These are phyloP conservation scores for Adansonia digitata DNA, from an alignment of 345 rosid genomes.

Conservation along the genomic window DNA sequence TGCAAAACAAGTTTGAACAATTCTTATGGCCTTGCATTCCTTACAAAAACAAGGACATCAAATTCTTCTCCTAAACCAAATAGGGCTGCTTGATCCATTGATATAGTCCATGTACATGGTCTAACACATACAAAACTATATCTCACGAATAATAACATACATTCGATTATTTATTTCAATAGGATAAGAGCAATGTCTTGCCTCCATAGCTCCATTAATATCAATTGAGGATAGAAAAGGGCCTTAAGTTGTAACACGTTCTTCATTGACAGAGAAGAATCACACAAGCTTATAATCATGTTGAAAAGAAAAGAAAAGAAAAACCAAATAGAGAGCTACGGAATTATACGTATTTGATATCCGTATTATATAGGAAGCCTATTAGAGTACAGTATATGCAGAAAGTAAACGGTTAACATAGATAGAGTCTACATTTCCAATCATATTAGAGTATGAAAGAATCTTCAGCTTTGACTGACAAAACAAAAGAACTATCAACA, in stretches of 20 bases:
- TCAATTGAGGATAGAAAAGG: background rate
- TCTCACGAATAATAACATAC: background rate
- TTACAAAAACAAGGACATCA: too few relatives aligned
- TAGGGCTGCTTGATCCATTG: background rate
- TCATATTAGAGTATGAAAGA: background rate
- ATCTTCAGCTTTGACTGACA: background rate
- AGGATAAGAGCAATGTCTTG: background rate
- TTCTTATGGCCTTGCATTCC: background rate
- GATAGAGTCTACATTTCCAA: conserved; percentile 1
- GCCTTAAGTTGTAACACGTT: background rate
- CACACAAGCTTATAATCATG: background rate
- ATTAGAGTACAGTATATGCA: background rate
- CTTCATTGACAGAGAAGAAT: background rate
- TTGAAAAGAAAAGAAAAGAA: background rate
- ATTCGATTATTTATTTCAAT: background rate
- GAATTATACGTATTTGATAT: background rate
- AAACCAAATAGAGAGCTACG: background rate
- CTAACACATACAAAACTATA: background rate
- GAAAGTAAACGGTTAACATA: background rate
- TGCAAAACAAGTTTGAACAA: background rate
- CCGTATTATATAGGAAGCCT: background rate
- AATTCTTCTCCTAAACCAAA: background rate
- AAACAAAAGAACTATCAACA: background rate
- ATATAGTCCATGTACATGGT: background rate
- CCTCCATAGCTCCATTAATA: background rate